Percentiles rank a stretch among this genome's conserved stretches.
These are phyloP conservation scores for Yarrowia bubula DNA, from an alignment of 805 yeast genomes.

Conservation along the genomic window DNA sequence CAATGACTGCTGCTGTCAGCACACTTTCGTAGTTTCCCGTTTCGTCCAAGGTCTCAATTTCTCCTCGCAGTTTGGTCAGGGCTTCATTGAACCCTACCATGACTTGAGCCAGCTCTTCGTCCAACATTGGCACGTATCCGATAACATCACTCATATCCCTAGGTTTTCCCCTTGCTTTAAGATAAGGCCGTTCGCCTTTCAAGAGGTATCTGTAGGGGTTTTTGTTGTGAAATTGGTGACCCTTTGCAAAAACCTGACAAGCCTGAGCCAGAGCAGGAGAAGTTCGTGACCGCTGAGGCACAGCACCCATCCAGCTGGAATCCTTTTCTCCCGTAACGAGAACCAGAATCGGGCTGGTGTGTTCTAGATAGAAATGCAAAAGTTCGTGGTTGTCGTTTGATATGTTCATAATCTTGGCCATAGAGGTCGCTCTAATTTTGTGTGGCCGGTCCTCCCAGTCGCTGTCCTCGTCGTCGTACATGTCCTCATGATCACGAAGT, in stretches of 20 bases:
- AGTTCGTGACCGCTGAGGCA: neutral
- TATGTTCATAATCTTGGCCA: neutral
- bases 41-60: neutral
- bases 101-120: neutral
- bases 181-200: neutral
- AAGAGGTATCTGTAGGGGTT: neutral
- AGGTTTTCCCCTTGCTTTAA: neutral
- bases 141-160: neutral
- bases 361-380: neutral
- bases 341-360: neutral
- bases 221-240: neutral
- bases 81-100: neutral
- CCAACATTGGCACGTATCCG: neutral
- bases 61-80: neutral
- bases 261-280: neutral
- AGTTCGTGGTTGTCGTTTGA: neutral
- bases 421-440: neutral
- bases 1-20: neutral
- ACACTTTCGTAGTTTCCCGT: neutral
- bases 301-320: neutral
- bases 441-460: neutral
- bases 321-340: neutral
- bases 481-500: neutral
- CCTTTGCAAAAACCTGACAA: neutral
- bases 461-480: neutral